Evolutionary conservation across 2,329 filamentous ascomycete genomes (phyloP).

Genomic region (Botrytis hyacinthi): DNA sequence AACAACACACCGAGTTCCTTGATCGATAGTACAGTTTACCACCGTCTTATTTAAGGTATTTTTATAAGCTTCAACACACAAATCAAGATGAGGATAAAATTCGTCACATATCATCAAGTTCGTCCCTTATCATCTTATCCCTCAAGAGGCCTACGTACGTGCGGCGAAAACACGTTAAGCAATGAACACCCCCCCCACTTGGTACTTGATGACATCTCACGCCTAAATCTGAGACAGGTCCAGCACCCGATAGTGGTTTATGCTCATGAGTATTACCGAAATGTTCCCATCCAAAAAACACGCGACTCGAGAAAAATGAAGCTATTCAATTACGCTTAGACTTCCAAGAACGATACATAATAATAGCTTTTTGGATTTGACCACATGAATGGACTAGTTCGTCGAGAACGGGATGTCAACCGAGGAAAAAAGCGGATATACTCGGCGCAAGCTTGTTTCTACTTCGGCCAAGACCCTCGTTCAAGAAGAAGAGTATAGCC

Average conservation of each 20-base stretch:
- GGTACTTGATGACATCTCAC: not conserved
- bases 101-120: not conserved
- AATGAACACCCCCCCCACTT: not conserved
- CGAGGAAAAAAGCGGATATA: not conserved
- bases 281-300: not conserved
- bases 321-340: not conserved
- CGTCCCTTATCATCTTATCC: not conserved
- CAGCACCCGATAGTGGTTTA: slow-evolving; percentile 4
- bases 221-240: not conserved
- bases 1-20: not conserved
- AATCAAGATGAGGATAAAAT: not conserved
- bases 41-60: too few species aligned
- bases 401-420: not conserved
- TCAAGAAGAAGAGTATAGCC: not conserved
- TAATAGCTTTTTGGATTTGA: not conserved
- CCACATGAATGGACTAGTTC: not conserved
- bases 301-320: not conserved
- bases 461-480: slow-evolving; percentile 2
- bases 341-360: not conserved
- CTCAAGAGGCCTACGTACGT: not conserved
- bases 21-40: not conserved
- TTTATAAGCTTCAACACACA: not conserved
- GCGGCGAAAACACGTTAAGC: not conserved
- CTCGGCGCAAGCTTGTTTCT: slow-evolving; percentile 4
- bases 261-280: not conserved